These are phyloP conservation scores for Coemansia sp. DNA, from an alignment of 192 early-diverging fungal species.

Conservation along the genomic window DNA sequence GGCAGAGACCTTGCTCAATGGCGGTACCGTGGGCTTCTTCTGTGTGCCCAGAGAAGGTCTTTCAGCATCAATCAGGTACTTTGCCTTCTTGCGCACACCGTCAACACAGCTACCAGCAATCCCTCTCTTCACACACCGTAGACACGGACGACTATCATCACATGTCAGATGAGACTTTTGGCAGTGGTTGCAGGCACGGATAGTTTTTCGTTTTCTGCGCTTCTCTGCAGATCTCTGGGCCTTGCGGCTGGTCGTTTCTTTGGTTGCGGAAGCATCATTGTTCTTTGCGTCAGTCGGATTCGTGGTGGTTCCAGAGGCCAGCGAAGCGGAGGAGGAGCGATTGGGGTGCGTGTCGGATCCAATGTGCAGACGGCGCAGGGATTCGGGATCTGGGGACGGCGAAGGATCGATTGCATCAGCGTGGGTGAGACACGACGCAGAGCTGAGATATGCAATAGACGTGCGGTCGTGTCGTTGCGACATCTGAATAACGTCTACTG, in stretches of 20 bases:
- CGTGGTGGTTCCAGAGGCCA: too few species aligned
- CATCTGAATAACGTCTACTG: not conserved
- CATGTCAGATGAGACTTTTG: conserved; percentile 66
- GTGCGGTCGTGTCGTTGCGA: conserved; percentile 16
- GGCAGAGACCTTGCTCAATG: conserved; percentile 8
- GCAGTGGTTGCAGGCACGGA: conserved; percentile 65
- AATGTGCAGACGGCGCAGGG: not conserved
- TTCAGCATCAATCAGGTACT: conserved; percentile 79
- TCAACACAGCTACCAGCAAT: conserved; percentile 75
- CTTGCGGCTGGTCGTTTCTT: not conserved
- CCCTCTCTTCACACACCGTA: conserved; percentile 82
- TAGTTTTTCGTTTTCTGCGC: conserved; percentile 53
- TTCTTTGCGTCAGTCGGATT: not conserved
- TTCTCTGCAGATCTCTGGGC: not conserved
- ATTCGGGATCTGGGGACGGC: not conserved
- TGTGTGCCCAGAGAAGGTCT: not conserved
- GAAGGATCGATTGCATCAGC: conserved; percentile 20
- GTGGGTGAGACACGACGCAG: conserved; percentile 4
- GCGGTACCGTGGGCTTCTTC: conserved; percentile 4
- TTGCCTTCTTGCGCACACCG: conserved; percentile 86
- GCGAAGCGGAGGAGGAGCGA: not conserved
- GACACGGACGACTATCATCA: conserved; percentile 76
- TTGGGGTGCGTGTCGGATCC: not conserved
- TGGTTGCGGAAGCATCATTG: not conserved
- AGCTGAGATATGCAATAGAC: conserved; percentile 43